Base-by-base conservation (phyloP, 352 stramenopile genomes). In the Pythium oligandrum region DNA sequence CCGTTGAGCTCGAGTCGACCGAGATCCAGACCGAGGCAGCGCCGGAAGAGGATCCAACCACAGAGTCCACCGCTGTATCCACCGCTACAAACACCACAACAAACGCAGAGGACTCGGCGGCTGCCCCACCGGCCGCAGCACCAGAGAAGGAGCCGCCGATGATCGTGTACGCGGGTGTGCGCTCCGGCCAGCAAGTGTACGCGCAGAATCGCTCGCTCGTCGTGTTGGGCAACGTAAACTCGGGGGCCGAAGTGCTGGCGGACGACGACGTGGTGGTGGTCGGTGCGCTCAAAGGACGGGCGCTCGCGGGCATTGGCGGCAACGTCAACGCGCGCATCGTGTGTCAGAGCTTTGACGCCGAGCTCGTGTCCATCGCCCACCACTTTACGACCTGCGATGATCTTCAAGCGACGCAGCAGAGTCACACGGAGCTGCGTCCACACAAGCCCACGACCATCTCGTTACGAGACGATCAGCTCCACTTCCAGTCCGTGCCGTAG, bases 301-400 rank as follows among this genome's bases (percentile, higher is more conserved):
- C 86, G 34, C 77, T 96, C 57, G 86, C 86, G 37, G 86, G 86
- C 32, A 88, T 96, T 35, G 75, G 78, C 33, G 86, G 86, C 51
- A 85, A 92, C 66, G 70, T 73, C 30, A 53, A 40, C 32, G 85
- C 85, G 9, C 76, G 72, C 48, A 84, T 90, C 59, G 59, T 81
- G 30, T 90, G 76, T 51, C 75, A 88, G 61, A 80, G 71, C 53
- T 96, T 96, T 57, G 86, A 96, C 61, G 86, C 85, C 6, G 86
- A 96, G 69, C 78, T 96, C 58, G 79, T 96, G 51, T 93, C 85
- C 49, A 93, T 96, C 67, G 84, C 80, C 39, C 82, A 96, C 63
- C 83, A 85, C 61, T 96, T 96, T 56, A 96, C 86, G 37, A 96
- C 86, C n/a, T 94, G 81, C 59, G 84, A 96, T 60, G 78, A 77